Conservation (phyloP, 371 early-diverging fungal genomes). For the Zychaea mexicana region DNA sequence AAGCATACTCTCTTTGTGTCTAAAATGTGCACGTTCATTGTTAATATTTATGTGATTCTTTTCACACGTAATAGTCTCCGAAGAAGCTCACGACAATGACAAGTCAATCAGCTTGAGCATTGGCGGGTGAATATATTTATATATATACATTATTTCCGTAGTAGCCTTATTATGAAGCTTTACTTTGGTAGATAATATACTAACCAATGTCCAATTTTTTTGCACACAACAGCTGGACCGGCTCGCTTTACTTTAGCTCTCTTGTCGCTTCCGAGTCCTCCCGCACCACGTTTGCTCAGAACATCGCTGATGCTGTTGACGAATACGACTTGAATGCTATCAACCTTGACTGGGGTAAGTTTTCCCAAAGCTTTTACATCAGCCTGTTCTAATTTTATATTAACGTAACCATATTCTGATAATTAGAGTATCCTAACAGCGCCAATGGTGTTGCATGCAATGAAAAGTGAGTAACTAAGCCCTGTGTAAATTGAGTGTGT, state of each 20-base stretch:
- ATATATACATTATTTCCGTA: not conserved
- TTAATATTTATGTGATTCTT: too few relatives aligned
- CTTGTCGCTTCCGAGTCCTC: constrained; percentile 18
- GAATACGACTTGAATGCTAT: constrained; percentile 60
- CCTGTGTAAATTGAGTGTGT: not conserved
- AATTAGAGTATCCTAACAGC: constrained; percentile 44
- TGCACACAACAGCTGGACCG: constrained; percentile 36
- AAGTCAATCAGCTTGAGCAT: constrained; percentile 40
- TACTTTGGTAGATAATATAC: too few relatives aligned
- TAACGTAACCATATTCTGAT: not conserved
- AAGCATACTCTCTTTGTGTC: too few relatives aligned
- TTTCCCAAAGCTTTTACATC: too few relatives aligned
- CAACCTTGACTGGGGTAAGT: constrained; percentile 60
- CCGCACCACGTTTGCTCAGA: constrained; percentile 25
- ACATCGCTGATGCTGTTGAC: constrained; percentile 30
- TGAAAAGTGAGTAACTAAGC: constrained; percentile 18
- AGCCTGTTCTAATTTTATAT: not conserved
- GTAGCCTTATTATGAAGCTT: too few relatives aligned
- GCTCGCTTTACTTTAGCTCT: constrained; percentile 37
- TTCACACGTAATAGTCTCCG: constrained; percentile 39
- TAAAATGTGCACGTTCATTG: not conserved
- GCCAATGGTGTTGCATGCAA: constrained; percentile 43
- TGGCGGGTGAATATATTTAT: constrained; percentile 37
- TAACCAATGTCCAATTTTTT: not conserved
- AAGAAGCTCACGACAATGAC: constrained; percentile 38